Conservation (phyloP, 495 filamentous ascomycete genomes). For the Penicillium longicatenatum region DNA sequence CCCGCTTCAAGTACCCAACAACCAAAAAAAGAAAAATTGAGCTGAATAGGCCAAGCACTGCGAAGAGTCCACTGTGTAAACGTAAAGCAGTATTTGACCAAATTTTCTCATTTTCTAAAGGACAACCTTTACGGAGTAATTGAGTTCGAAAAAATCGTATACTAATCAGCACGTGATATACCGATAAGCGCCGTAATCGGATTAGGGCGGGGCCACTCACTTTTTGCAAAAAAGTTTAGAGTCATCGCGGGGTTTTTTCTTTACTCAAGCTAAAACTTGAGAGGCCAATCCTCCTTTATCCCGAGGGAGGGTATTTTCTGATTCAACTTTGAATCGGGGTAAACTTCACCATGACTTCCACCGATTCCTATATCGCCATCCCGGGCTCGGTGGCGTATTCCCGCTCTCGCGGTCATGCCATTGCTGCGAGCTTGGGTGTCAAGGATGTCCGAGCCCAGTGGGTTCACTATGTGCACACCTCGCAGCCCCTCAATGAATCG, state of each 20-base stretch:
- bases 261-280: constrained; percentile 34
- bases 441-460: constrained; percentile 61
- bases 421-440: constrained; percentile 55
- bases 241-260: constrained; percentile 28
- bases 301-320: constrained; percentile 20
- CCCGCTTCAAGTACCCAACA: too few relatives aligned
- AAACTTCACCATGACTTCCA: constrained; percentile 36
- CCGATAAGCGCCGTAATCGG: constrained; percentile 30
- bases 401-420: constrained; percentile 51
- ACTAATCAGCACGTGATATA: constrained; percentile 25
- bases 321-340: constrained; percentile 13
- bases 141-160: background rate
- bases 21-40: too few relatives aligned
- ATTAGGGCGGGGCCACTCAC: constrained; percentile 32
- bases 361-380: constrained; percentile 48
- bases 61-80: too few relatives aligned
- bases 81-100: too few relatives aligned
- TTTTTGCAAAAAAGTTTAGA: constrained; percentile 25
- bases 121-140: too few relatives aligned
- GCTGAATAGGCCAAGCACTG: too few relatives aligned
- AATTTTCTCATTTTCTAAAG: too few relatives aligned
- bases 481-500: constrained; percentile 38
- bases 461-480: constrained; percentile 63
- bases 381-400: constrained; percentile 57
- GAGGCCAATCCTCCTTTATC: constrained; percentile 29